Evolutionary conservation across 2,329 filamentous ascomycete species (phyloP).

Genomic region (Microcyclospora pomicola): DNA sequence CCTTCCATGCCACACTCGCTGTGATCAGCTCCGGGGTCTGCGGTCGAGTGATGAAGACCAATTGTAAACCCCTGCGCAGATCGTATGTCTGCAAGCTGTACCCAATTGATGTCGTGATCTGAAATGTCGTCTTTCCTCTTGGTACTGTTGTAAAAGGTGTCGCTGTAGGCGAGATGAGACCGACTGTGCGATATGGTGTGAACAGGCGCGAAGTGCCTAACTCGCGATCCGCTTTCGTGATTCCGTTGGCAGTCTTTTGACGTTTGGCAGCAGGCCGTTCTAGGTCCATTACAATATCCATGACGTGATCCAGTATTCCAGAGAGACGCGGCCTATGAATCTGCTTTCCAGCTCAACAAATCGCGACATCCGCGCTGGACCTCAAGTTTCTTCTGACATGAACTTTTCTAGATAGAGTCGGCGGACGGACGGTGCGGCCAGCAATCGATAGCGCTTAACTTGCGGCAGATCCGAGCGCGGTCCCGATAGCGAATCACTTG

Average conservation of each 20-base stretch:
- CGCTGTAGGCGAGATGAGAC: constrained; percentile 76
- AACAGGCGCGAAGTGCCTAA: constrained; percentile 59
- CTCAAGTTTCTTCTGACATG: background rate
- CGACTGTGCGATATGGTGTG: constrained; percentile 87
- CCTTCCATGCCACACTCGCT: constrained; percentile 75
- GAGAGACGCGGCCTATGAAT: too few relatives aligned
- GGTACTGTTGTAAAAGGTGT: constrained; percentile 85
- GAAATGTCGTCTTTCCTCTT: constrained; percentile 86
- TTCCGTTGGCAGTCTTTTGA: constrained; percentile 43
- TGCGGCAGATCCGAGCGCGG: too few relatives aligned
- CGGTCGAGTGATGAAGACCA: constrained; percentile 85
- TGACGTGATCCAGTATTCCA: background rate
- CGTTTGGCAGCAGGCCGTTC: constrained; percentile 44
- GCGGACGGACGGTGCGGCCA: too few relatives aligned
- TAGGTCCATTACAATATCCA: constrained; percentile 6
- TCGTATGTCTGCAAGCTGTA: constrained; percentile 91
- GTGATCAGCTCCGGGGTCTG: constrained; percentile 79
- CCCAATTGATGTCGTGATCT: constrained; percentile 91
- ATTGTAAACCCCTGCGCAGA: constrained; percentile 72
- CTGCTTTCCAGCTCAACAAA: background rate
- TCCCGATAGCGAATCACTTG: too few relatives aligned
- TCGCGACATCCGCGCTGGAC: background rate
- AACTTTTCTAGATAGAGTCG: too few relatives aligned
- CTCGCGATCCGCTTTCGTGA: constrained; percentile 11
- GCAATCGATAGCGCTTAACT: too few relatives aligned